Conservation (phyloP, 1,139 yeast species). For the Candida sp. region DNA sequence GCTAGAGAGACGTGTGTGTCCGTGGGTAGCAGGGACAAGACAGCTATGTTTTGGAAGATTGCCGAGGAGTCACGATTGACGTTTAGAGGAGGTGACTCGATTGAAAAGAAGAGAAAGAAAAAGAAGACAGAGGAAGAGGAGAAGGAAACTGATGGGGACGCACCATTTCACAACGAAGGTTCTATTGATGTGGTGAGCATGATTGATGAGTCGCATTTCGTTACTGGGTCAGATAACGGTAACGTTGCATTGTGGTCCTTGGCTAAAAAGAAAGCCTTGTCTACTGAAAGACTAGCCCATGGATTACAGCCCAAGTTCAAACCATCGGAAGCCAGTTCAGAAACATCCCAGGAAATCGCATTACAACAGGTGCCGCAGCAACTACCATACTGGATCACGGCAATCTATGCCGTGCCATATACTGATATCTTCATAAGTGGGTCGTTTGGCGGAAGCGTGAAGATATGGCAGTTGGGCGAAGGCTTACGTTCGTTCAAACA, state of each 20-base stretch:
- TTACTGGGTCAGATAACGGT: constrained; percentile 97
- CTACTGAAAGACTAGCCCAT: constrained; percentile 71
- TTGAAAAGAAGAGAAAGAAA: constrained; percentile 45
- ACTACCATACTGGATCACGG: constrained; percentile 87
- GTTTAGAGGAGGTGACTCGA: constrained; percentile 85
- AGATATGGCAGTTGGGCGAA: constrained; percentile 73
- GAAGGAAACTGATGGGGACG: constrained; percentile 14
- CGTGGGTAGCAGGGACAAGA: constrained; percentile 93
- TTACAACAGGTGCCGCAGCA: constrained; percentile 62
- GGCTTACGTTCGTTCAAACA: constrained; percentile 62
- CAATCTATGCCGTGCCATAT: constrained; percentile 87
- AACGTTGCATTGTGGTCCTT: constrained; percentile 86
- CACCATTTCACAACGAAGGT: constrained; percentile 70
- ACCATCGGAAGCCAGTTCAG: constrained; percentile 70
- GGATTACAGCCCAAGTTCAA: constrained; percentile 64
- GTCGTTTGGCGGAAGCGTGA: constrained; percentile 80
- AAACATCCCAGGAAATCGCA: constrained; percentile 44
- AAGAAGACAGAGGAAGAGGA: constrained; percentile 33
- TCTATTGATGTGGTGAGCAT: constrained; percentile 89
- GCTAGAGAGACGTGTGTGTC: constrained; percentile 92
- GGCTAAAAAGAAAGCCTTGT: constrained; percentile 87
- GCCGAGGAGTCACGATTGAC: constrained; percentile 94
- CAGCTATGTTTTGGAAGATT: constrained; percentile 97
- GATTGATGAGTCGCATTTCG: constrained; percentile 91
- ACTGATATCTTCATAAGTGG: constrained; percentile 87